A percentile compares a stretch with the other conserved stretches of the same genome.
These are phyloP conservation scores for Aspergillus fijiensis DNA, from an alignment of 2,329 filamentous ascomycete genomes.

Conservation along the genomic window DNA sequence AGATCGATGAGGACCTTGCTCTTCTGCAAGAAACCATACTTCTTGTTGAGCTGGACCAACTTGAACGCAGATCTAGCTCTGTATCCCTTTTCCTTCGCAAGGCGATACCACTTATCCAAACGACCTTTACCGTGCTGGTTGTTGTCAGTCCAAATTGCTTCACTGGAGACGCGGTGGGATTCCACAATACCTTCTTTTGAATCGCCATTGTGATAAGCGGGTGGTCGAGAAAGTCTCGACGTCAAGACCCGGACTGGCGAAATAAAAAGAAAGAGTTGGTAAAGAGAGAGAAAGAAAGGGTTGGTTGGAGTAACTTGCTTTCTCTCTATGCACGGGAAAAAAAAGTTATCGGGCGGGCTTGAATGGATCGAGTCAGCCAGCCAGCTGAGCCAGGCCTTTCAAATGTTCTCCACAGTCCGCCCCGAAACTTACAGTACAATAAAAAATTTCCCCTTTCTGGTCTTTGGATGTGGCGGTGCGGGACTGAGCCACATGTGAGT, in stretches of 20 bases:
- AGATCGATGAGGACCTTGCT: constrained; percentile 96
- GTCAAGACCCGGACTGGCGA: constrained; percentile 17
- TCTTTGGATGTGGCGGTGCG: constrained; percentile 17
- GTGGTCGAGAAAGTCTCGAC: constrained; percentile 27
- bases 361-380: neutral
- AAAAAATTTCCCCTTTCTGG: constrained; percentile 16
- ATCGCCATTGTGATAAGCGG: constrained; percentile 69
- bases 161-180: constrained; percentile 7
- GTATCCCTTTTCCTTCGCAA: constrained; percentile 98
- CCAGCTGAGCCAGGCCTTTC: neutral
- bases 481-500: neutral
- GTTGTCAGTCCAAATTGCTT: constrained; percentile 29
- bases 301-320: constrained; percentile 2
- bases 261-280: constrained; percentile 5
- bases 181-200: constrained; percentile 72
- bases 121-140: constrained; percentile 85
- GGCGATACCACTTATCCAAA: constrained; percentile 98
- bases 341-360: constrained; percentile 27
- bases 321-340: constrained; percentile 11
- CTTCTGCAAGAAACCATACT: constrained; percentile 96
- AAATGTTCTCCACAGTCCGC: constrained; percentile 12
- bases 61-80: constrained; percentile 96
- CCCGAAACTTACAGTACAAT: constrained; percentile 5
- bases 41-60: constrained; percentile 96
- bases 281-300: constrained; percentile 13